phyloP scores from a whole-genome alignment of 345 rosid genomes.

The Hibiscus tridactylites region DNA sequence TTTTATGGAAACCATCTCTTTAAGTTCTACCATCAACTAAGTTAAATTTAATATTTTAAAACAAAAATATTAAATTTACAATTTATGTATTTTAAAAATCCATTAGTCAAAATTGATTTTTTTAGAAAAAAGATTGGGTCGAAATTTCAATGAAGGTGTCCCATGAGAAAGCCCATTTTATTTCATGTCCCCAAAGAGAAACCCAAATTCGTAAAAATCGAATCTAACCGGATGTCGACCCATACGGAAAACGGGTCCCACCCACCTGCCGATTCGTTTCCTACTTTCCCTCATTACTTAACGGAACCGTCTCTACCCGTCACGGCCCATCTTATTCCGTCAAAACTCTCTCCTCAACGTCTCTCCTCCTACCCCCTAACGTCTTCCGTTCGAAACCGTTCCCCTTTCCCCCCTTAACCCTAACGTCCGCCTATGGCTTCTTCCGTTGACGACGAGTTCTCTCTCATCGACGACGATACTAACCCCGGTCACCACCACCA shows the following conservation, averaged over 20 bases:
- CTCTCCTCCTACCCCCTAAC: constrained; percentile 13
- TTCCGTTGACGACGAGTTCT: constrained; percentile 78
- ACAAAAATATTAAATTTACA: too few relatives aligned
- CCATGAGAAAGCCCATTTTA: too few relatives aligned
- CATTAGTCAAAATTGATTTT: too few relatives aligned
- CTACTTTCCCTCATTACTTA: constrained; percentile 18
- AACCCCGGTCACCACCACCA: constrained; percentile 34
- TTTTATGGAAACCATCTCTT: too few relatives aligned
- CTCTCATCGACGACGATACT: constrained; percentile 52
- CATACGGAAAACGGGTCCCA: constrained; percentile 8
- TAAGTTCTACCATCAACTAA: too few relatives aligned
- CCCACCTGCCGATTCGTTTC: constrained; percentile 15
- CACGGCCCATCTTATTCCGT: constrained; percentile 58
- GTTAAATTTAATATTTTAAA: too few relatives aligned
- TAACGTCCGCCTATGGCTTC: constrained; percentile 75
- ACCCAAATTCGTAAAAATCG: too few relatives aligned
- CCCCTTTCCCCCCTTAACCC: constrained; percentile 30
- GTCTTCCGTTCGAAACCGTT: constrained; percentile 21
- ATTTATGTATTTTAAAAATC: too few relatives aligned
- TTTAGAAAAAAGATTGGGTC: too few relatives aligned
- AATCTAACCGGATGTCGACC: too few relatives aligned
- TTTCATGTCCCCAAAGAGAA: too few relatives aligned
- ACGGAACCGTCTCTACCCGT: constrained; percentile 56
- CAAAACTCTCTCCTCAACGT: constrained; percentile 17
- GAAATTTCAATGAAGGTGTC: too few relatives aligned